Evolutionary conservation across 495 filamentous ascomycete species (phyloP), one percentile per base, ranked within the genome.

Genomic region (Apodospora peruviana): DNA sequence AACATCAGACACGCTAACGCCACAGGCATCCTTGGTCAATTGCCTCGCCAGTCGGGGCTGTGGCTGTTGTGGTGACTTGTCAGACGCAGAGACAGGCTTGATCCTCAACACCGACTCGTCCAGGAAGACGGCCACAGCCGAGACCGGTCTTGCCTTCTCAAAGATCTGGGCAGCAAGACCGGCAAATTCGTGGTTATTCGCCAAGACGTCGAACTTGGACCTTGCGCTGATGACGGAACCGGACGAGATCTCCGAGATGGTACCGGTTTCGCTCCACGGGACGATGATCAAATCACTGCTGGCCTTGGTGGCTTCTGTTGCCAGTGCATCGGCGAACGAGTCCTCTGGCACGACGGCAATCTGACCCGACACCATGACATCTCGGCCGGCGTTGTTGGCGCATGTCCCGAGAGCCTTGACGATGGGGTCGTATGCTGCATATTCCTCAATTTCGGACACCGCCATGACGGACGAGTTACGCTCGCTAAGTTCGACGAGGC

Each of bases 391-490:
- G 82, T 50, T 93, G 78, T 58, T 84, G 81, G 36, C 86, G 82
- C 95, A 87, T 0, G 87, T 89, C 27, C 84, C 79, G 71, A 95
- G 94, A 5, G 87, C 86, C 57, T 94, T 94, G 23, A 95, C 79
- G 2, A 96, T 86, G 2, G 91, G 88, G 55, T 96, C 91, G 63
- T 79, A 77, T 9, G 80, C 68, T 21, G 80, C 79, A 50, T 84
- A 79, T 11, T 89, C 87, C 4, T 89, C 87, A 29, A 81, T 71
- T 49, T 90, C 87, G 0, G 87, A 81, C 0, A 93, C 87, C 58
- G 87, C 84, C 91, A 96, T 96, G 43, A 95, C 88, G 24, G 88
- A 86, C 2, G 90, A 95, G 43, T 84, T 81, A 73, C 91, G 90
- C 50, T 96, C 89, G 0, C 88, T 91, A 17, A 95, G 80, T 59